Base-by-base conservation (phyloP, 2,329 filamentous ascomycete genomes). In the Fusarium udum region DNA sequence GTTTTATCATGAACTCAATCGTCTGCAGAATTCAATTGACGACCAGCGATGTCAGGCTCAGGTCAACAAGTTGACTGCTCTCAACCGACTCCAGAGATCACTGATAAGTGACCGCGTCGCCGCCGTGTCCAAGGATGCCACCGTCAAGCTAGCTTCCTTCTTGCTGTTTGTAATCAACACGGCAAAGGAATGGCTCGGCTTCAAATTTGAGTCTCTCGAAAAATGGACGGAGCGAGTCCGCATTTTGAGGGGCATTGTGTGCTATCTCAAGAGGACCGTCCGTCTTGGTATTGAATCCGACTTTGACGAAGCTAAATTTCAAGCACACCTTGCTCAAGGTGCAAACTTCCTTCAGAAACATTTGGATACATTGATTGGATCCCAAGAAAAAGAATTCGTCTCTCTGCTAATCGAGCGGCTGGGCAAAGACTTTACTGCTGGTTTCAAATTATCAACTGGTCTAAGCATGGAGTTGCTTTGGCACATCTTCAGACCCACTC, bases 381-480 rank as follows among this genome's bases (percentile, higher is more conserved):
- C 80, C 14, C 63, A 65, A 4, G 78, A 81, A 39, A 78, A 76
- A 6, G 78, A 83, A 4, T 82, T 90, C n/a, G 77, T 85, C 8
- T 75, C 78, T 3, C 71, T 78, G 15, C 78, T 89, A 40, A 74
- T 85, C 3, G 77, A 81, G 1, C 84, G 81, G 11, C 77, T 92
- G 5, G 82, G 87, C 48, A 83, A 83, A 43, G 86, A 87, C 56
- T 95, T 97, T 78, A 87, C 89, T 31, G 87, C 89, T 22, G 91
- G 90, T 4, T 95, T 95, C 83, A 90, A 90, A 62, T 83, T 97
- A 20, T 90, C 86, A 0, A 95, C 92, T 5, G 95, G 94, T 1
- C 84, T 95, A 18, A 92, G 90, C 73, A 96, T 97, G 93, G 93
- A 96, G 78, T 80, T 84, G 14, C 86, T 97, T 10, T 97, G 95